Percentiles rank a stretch among this genome's conserved stretches.
Conservation (phyloP, 495 filamentous ascomycete genomes). For the Daldinia decipiens region DNA sequence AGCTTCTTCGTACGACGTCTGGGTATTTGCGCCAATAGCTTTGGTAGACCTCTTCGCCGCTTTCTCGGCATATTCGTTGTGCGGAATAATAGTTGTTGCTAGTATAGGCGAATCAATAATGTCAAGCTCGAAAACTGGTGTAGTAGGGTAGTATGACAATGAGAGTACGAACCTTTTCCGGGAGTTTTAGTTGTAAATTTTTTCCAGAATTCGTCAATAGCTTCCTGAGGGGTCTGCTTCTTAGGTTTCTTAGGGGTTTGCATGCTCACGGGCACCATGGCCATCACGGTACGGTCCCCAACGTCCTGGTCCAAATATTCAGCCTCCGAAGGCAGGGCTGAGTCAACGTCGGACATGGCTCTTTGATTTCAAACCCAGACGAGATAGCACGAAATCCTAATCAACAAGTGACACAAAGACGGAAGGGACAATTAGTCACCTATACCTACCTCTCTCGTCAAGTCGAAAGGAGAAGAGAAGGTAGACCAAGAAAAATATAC, state of each 20-base stretch:
- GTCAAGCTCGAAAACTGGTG: neutral
- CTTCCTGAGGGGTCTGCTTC: slow-evolving; percentile 72
- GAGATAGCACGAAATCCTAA: neutral
- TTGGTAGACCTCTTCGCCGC: slow-evolving; percentile 68
- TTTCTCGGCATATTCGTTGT: slow-evolving; percentile 74
- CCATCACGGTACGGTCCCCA: slow-evolving; percentile 39
- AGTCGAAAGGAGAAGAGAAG: neutral
- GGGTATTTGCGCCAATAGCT: slow-evolving; percentile 51
- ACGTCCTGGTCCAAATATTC: slow-evolving; percentile 26
- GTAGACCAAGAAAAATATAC: neutral
- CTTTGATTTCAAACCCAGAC: neutral
- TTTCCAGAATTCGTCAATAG: slow-evolving; percentile 80
- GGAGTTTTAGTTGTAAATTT: slow-evolving; percentile 74
- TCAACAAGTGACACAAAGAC: neutral
- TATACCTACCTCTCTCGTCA: neutral
- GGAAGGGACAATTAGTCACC: slow-evolving; percentile 1
- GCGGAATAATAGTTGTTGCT: slow-evolving; percentile 77
- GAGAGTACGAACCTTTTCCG: slow-evolving; percentile 57
- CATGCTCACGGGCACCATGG: slow-evolving; percentile 36
- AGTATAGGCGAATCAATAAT: slow-evolving; percentile 41
- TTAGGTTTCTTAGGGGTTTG: slow-evolving; percentile 32
- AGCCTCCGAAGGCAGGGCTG: slow-evolving; percentile 33
- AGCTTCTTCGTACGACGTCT: slow-evolving; percentile 79
- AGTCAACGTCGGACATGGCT: slow-evolving; percentile 32
- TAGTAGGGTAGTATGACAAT: neutral